These are phyloP conservation scores for Teratosphaeria gauchensis DNA, from an alignment of 2,329 filamentous ascomycete species.

Conservation along the genomic window DNA sequence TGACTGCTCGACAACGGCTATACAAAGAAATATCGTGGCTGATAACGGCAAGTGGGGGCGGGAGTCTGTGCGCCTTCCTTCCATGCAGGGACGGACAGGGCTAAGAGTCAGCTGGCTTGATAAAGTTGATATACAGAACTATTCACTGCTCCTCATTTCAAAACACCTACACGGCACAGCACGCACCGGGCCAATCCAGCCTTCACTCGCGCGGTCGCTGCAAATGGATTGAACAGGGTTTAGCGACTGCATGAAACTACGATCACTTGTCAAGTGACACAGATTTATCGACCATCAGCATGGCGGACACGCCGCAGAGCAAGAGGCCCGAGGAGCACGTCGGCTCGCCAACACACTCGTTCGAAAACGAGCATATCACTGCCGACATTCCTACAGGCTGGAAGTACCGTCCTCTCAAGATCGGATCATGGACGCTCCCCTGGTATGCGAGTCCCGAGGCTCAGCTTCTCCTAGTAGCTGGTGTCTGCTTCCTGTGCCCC, in stretches of 20 bases:
- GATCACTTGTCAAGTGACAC: neutral
- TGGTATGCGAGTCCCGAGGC: conserved; percentile 41
- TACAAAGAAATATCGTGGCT: neutral
- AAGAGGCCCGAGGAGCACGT: conserved; percentile 2
- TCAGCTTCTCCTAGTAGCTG: conserved; percentile 41
- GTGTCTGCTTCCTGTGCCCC: conserved; percentile 46
- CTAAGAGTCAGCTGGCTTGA: neutral
- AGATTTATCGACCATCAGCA: neutral
- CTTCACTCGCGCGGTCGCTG: neutral
- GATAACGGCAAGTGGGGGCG: neutral
- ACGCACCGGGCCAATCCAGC: neutral
- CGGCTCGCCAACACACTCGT: conserved; percentile 5
- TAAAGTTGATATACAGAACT: neutral
- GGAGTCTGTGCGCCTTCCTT: neutral
- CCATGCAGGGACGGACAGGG: neutral
- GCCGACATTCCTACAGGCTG: conserved; percentile 34
- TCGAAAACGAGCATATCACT: conserved; percentile 3
- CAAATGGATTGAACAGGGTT: neutral
- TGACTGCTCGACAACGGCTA: neutral
- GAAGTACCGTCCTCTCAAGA: conserved; percentile 37
- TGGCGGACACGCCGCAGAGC: conserved; percentile 1
- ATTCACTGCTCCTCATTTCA: neutral
- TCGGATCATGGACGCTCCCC: conserved; percentile 34
- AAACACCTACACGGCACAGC: neutral
- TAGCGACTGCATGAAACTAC: neutral